These are phyloP conservation scores for Geosmithia flava DNA, from an alignment of 2,329 filamentous ascomycete genomes.

Conservation along the genomic window DNA sequence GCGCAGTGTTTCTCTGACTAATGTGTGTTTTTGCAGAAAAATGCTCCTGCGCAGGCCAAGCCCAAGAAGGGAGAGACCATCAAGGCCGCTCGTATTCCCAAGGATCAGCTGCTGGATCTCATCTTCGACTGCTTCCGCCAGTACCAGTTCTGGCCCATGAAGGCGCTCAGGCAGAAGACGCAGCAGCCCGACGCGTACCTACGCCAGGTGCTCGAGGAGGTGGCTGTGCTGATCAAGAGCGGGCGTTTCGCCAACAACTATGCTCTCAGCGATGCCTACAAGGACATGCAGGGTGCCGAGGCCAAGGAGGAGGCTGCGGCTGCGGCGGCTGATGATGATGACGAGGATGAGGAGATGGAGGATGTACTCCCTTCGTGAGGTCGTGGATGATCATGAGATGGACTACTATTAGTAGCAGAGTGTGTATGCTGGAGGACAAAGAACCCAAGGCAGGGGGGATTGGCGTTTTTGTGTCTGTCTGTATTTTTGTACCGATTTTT, in stretches of 20 bases:
- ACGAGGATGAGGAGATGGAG: constrained; percentile 64
- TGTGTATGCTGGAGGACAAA: too few species aligned
- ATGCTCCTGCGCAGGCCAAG: constrained; percentile 32
- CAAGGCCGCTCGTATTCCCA: constrained; percentile 82
- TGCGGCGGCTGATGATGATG: constrained; percentile 52
- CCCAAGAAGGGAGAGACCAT: constrained; percentile 54
- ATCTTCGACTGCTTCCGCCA: constrained; percentile 75
- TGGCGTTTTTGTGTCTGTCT: neutral
- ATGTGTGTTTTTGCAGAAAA: constrained; percentile 34
- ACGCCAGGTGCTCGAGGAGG: constrained; percentile 69
- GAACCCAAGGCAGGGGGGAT: neutral
- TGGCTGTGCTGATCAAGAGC: constrained; percentile 71
- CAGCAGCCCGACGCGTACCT: constrained; percentile 90
- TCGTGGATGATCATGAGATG: neutral
- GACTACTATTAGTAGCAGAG: too few species aligned
- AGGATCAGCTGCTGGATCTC: constrained; percentile 76
- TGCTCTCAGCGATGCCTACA: constrained; percentile 55
- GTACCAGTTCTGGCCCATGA: constrained; percentile 92
- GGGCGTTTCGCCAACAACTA: constrained; percentile 80
- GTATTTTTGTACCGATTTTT: neutral
- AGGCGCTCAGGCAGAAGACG: constrained; percentile 62
- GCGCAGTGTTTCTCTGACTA: too few species aligned
- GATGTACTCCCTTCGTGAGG: constrained; percentile 40
- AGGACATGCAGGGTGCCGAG: constrained; percentile 22
- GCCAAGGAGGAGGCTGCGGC: constrained; percentile 40